These are phyloP conservation scores for Byssochlamys sp. DNA, from an alignment of 2,329 filamentous ascomycete species.

Conservation along the genomic window DNA sequence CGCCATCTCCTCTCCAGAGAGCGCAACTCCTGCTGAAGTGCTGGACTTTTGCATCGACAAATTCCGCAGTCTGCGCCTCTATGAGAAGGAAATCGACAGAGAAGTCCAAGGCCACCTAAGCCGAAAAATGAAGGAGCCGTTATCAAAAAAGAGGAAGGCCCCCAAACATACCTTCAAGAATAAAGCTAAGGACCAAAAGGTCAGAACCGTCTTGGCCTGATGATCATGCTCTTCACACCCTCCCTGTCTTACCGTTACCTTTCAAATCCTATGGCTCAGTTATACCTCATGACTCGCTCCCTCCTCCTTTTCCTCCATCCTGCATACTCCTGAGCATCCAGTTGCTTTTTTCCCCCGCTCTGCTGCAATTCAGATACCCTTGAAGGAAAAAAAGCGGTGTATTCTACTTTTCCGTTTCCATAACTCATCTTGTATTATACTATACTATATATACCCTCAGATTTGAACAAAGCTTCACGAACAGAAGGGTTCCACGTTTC, in stretches of 20 bases:
- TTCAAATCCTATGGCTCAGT: neutral
- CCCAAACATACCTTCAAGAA: neutral
- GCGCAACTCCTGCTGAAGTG: constrained; percentile 8
- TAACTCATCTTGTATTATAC: neutral
- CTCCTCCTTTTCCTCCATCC: neutral
- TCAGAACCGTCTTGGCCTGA: neutral
- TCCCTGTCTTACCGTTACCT: no score
- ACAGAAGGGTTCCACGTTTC: neutral
- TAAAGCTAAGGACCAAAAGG: neutral
- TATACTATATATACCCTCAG: neutral
- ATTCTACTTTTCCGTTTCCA: neutral
- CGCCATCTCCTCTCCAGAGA: neutral
- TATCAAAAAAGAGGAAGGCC: neutral
- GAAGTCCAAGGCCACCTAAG: constrained; percentile 24
- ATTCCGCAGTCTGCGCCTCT: constrained; percentile 20
- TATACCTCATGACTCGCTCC: neutral
- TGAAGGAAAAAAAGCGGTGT: neutral
- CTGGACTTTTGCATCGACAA: constrained; percentile 26
- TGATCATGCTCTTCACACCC: no score
- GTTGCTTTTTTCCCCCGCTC: neutral
- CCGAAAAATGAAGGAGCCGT: constrained; percentile 9
- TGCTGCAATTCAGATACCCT: neutral
- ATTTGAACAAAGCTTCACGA: no score
- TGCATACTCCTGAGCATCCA: neutral
- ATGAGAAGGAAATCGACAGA: constrained; percentile 21